These are phyloP conservation scores for Metschnikowia dekortorum DNA, from an alignment of 805 yeast genomes.

Conservation along the genomic window DNA sequence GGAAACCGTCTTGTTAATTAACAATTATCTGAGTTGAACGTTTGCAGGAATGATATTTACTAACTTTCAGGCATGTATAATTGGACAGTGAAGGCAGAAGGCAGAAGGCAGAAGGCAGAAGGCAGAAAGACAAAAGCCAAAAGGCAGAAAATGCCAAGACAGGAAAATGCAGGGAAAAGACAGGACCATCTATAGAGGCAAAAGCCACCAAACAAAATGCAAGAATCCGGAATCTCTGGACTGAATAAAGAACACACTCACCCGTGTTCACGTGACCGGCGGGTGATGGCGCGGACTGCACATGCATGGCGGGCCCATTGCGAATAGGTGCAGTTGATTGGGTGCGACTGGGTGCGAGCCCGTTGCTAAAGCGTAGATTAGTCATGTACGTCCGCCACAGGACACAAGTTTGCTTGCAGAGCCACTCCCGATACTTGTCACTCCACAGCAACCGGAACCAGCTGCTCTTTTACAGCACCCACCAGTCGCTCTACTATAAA, in stretches of 20 bases:
- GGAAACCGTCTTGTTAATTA: constrained; percentile 19
- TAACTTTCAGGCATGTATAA: constrained; percentile 8
- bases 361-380: constrained; percentile 1
- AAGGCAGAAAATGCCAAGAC: too few species aligned
- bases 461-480: constrained; percentile 2
- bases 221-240: too few species aligned
- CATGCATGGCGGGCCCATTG: background rate
- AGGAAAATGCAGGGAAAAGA: too few species aligned
- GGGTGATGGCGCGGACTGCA: background rate
- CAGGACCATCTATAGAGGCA: too few species aligned
- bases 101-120: too few species aligned
- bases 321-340: background rate
- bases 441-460: background rate
- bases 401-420: background rate
- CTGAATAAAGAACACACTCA: background rate
- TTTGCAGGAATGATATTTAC: constrained; percentile 1
- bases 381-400: constrained; percentile 1
- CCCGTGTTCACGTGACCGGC: too few species aligned
- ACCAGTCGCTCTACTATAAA: constrained; percentile 4
- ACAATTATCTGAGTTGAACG: constrained; percentile 15
- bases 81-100: too few species aligned
- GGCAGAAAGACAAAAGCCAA: too few species aligned
- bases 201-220: too few species aligned
- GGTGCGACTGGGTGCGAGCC: background rate
- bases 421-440: background rate